Percentiles rank a stretch among this genome's conserved stretches.
Evolutionary conservation across 1,284 basidiomycete genomes (phyloP).

Genomic region (Trametes pubescens): DNA sequence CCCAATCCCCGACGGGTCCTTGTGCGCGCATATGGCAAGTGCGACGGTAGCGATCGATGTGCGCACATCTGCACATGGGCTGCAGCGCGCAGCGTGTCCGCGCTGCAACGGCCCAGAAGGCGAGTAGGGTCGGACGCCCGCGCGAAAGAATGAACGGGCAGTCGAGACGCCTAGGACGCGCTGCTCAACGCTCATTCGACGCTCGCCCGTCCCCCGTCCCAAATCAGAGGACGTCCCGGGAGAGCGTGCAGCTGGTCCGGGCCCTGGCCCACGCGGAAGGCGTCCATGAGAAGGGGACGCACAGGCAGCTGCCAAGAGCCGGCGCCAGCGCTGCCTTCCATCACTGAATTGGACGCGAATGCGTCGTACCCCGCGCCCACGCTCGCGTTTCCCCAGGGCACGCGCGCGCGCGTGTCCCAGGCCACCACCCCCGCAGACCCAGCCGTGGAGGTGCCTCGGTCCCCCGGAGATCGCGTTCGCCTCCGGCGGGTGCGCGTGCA

Average conservation of each 20-base stretch:
- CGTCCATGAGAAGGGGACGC: conserved; percentile 15
- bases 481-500: not conserved
- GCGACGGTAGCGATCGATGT: conserved; percentile 6
- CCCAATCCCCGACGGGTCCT: not conserved
- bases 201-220: not conserved
- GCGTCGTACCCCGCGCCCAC: conserved; percentile 1
- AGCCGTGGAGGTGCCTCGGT: not conserved
- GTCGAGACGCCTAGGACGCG: not conserved
- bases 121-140: not conserved
- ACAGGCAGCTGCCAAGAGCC: conserved; percentile 19
- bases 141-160: not conserved
- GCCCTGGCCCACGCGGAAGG: conserved; percentile 11
- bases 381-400: not conserved
- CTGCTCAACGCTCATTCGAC: not conserved
- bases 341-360: conserved; percentile 12
- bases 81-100: not conserved
- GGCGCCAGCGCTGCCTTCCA: conserved; percentile 9
- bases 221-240: not conserved
- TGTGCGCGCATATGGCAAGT: conserved; percentile 2
- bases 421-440: not conserved
- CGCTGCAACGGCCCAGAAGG: not conserved
- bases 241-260: not conserved
- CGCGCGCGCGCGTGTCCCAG: not conserved
- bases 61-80: not conserved
- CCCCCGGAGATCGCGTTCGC: not conserved